Conservation (phyloP, 2,329 filamentous ascomycete genomes). For the Exophiala sp. region DNA sequence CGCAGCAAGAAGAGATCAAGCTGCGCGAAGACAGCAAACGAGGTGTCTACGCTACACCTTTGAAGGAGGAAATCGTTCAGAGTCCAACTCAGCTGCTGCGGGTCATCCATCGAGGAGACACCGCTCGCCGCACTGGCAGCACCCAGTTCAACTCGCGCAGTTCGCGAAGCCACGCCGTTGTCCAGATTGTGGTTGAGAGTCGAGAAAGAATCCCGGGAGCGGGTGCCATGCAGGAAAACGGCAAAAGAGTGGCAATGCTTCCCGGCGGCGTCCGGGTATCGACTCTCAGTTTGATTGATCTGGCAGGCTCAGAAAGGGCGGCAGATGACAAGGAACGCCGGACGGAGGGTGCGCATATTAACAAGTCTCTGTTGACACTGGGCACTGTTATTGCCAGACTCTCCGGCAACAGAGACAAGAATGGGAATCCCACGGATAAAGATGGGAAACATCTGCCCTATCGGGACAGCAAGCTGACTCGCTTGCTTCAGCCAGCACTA, state of each 20-base stretch:
- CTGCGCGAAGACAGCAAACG: constrained; percentile 92
- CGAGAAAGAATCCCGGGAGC: constrained; percentile 69
- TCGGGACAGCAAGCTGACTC: constrained; percentile 92
- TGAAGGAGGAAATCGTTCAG: constrained; percentile 98
- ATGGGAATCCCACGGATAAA: constrained; percentile 65
- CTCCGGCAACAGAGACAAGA: constrained; percentile 82
- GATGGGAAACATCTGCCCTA: constrained; percentile 92
- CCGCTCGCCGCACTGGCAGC: constrained; percentile 81
- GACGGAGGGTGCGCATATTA: constrained; percentile 94
- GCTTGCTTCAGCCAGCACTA: constrained; percentile 82
- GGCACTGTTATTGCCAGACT: constrained; percentile 91
- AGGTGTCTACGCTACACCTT: constrained; percentile 88
- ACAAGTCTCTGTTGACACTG: constrained; percentile 91
- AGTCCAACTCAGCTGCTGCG: constrained; percentile 90
- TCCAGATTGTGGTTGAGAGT: constrained; percentile 97
- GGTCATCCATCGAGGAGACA: constrained; percentile 90
- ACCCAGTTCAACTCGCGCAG: constrained; percentile 96
- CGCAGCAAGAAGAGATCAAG: constrained; percentile 80
- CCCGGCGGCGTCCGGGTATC: constrained; percentile 93
- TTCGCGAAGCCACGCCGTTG: constrained; percentile 95
- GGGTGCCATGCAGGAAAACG: constrained; percentile 45
- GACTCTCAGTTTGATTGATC: constrained; percentile 88
- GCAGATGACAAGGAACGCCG: constrained; percentile 91
- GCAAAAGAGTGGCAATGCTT: constrained; percentile 61
- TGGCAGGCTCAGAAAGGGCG: constrained; percentile 92